phyloP scores from a whole-genome alignment of 129 eudicot genomes.

The Saposhnikovia divaricata region DNA sequence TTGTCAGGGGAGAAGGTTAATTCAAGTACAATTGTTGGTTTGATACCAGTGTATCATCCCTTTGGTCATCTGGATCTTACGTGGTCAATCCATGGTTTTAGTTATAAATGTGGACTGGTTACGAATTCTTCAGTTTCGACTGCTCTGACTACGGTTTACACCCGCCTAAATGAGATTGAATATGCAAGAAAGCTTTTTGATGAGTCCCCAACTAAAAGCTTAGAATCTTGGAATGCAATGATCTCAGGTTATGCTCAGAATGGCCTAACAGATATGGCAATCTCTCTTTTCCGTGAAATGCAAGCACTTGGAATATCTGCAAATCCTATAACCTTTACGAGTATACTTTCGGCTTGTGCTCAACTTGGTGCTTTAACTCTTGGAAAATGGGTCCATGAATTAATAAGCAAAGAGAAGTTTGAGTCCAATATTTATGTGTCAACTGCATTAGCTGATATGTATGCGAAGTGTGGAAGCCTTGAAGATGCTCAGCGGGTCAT shows the following conservation, averaged over 20 bases:
- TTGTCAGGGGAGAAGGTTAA: constrained; percentile 45
- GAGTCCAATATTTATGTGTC: constrained; percentile 58
- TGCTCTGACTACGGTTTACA: constrained; percentile 73
- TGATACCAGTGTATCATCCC: constrained; percentile 68
- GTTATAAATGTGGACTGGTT: constrained; percentile 46
- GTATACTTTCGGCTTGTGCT: constrained; percentile 89
- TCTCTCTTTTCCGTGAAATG: constrained; percentile 74
- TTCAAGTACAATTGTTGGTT: constrained; percentile 71
- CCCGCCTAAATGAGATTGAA: constrained; percentile 67
- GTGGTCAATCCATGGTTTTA: constrained; percentile 54
- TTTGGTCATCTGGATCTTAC: constrained; percentile 61
- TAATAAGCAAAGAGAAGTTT: constrained; percentile 46
- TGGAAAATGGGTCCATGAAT: constrained; percentile 86
- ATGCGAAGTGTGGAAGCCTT: constrained; percentile 91
- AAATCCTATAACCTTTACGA: constrained; percentile 82
- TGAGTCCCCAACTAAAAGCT: constrained; percentile 59
- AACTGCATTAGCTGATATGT: constrained; percentile 92
- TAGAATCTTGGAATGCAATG: constrained; percentile 95
- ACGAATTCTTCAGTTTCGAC: constrained; percentile 63
- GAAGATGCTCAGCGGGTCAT: constrained; percentile 55
- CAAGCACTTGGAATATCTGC: constrained; percentile 50
- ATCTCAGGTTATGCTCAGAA: constrained; percentile 93
- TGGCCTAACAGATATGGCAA: constrained; percentile 70
- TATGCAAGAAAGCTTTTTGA: constrained; percentile 62
- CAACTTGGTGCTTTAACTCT: constrained; percentile 81